Conservation (phyloP, 345 rosid species). For the Aegle marmelos region DNA sequence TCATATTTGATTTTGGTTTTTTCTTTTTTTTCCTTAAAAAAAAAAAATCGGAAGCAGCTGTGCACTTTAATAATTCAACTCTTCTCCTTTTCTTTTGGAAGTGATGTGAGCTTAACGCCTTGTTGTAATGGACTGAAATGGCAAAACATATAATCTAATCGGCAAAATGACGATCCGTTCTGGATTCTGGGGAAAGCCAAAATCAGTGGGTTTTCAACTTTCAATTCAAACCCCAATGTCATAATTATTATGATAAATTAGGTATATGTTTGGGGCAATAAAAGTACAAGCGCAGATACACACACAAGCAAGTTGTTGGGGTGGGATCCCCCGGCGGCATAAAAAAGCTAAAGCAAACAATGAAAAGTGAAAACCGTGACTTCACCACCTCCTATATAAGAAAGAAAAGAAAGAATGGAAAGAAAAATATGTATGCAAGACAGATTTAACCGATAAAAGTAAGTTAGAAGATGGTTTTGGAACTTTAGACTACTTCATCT, state of each 20-base stretch:
- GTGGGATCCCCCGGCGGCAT: too few relatives aligned
- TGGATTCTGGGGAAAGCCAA: background rate
- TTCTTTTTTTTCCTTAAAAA: background rate
- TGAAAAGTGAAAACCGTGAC: slow-evolving; percentile 8
- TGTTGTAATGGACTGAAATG: background rate
- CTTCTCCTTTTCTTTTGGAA: background rate
- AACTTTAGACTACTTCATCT: slow-evolving; percentile 10
- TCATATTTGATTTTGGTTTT: background rate
- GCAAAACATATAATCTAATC: background rate
- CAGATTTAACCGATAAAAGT: background rate
- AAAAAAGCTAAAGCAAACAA: background rate
- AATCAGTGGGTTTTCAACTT: background rate
- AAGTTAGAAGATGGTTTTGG: slow-evolving; percentile 17
- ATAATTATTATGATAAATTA: background rate
- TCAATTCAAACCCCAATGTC: background rate
- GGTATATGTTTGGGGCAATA: background rate
- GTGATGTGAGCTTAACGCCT: background rate
- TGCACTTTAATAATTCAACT: background rate
- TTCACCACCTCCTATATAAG: slow-evolving; percentile 3
- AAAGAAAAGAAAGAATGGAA: background rate
- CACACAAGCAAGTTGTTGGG: slow-evolving; percentile 17
- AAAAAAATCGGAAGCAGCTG: background rate
- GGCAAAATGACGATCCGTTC: background rate
- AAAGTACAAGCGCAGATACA: background rate
- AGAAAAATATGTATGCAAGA: background rate